Conservation (phyloP, 2,329 filamentous ascomycete genomes). For the Nemania sp. region DNA sequence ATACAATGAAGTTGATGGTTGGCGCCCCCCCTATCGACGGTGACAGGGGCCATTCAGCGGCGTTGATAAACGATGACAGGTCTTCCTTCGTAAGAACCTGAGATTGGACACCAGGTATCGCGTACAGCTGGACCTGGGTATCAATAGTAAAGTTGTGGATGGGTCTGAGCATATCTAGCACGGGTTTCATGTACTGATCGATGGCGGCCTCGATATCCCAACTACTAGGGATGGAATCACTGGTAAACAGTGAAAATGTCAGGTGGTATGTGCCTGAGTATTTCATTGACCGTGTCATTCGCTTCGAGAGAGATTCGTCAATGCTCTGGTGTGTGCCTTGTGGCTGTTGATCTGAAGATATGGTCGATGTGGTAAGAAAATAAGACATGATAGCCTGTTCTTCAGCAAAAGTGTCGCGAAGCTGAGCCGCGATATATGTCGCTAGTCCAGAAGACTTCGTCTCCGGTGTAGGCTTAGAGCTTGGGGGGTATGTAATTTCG, state of each 20-base stretch:
- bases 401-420: constrained; percentile 84
- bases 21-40: constrained; percentile 93
- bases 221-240: constrained; percentile 79
- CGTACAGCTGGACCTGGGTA: constrained; percentile 95
- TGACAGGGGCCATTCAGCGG: constrained; percentile 95
- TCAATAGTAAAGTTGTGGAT: constrained; percentile 98
- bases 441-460: constrained; percentile 80
- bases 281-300: constrained; percentile 86
- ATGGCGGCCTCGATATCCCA: constrained; percentile 93
- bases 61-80: constrained; percentile 94
- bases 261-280: constrained; percentile 95
- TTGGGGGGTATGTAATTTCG: constrained; percentile 80
- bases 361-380: constrained; percentile 71
- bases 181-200: constrained; percentile 81
- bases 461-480: constrained; percentile 73
- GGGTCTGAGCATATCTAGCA: constrained; percentile 80
- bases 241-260: constrained; percentile 94
- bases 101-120: constrained; percentile 72
- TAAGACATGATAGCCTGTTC: constrained; percentile 89
- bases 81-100: constrained; percentile 83
- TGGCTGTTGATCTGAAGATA: constrained; percentile 61
- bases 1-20: constrained; percentile 96
- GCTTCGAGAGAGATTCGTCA: constrained; percentile 70
- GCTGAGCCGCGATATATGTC: constrained; percentile 80
- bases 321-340: constrained; percentile 63